These are phyloP conservation scores for Pleurotus tuber-regium DNA, from an alignment of 768 basidiomycete species.

Conservation along the genomic window DNA sequence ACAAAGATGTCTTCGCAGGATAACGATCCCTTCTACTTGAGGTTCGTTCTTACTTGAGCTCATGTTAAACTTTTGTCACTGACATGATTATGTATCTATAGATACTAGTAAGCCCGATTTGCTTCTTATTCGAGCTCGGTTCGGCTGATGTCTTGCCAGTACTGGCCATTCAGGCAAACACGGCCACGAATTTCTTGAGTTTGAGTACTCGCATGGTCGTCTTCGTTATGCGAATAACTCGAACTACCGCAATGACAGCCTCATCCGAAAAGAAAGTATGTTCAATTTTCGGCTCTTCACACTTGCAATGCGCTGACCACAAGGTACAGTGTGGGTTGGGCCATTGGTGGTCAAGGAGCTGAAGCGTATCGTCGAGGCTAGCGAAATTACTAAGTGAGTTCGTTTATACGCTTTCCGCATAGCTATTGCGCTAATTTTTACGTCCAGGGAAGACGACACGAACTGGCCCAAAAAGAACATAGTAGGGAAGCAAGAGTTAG, in stretches of 20 bases:
- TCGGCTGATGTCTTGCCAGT: slow-evolving; percentile 35
- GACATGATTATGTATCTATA: slow-evolving; percentile 19
- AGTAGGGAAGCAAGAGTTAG: slow-evolving; percentile 97
- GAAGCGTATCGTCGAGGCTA: slow-evolving; percentile 89
- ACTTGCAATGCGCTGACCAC: neutral
- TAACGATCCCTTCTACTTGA: slow-evolving; percentile 79
- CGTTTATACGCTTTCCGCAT: no score
- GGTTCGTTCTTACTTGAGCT: slow-evolving; percentile 39
- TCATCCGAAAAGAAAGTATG: slow-evolving; percentile 98
- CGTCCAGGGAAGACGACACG: slow-evolving; percentile 88
- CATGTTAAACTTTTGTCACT: neutral
- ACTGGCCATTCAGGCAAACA: slow-evolving; percentile 99
- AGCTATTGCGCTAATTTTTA: neutral
- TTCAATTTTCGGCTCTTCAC: slow-evolving; percentile 14
- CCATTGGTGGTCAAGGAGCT: slow-evolving; percentile 92
- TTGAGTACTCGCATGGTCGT: slow-evolving; percentile 96
- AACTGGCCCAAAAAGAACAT: slow-evolving; percentile 99
- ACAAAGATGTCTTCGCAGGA: slow-evolving; percentile 51
- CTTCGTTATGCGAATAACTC: slow-evolving; percentile 99
- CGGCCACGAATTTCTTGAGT: slow-evolving; percentile 97
- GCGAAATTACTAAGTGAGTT: slow-evolving; percentile 90
- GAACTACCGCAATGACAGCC: slow-evolving; percentile 95
- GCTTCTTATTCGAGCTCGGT: slow-evolving; percentile 7
- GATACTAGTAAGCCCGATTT: slow-evolving; percentile 44
- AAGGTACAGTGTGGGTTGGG: slow-evolving; percentile 82